A percentile compares a stretch with the other conserved stretches of the same genome.
phyloP scores from a whole-genome alignment of 2,329 filamentous ascomycete genomes.

The Beauveria sp. region DNA sequence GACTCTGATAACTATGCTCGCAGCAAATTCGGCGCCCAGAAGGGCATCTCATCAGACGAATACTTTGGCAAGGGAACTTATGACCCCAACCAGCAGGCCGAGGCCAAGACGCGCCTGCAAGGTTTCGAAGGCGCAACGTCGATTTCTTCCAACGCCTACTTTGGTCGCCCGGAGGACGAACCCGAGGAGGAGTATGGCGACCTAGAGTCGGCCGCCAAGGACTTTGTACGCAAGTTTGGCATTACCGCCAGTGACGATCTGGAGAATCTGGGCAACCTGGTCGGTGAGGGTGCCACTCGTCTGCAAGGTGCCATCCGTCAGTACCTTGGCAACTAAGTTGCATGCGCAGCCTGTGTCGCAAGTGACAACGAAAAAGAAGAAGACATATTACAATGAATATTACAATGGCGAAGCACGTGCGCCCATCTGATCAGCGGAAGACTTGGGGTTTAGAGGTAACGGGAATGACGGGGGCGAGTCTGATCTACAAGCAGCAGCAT shows the following conservation, averaged over 20 bases:
- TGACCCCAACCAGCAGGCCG: constrained; percentile 70
- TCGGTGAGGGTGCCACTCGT: constrained; percentile 78
- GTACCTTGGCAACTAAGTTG: constrained; percentile 50
- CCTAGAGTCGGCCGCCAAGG: constrained; percentile 86
- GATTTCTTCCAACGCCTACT: constrained; percentile 97
- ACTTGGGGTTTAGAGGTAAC: neutral
- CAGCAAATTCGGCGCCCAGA: constrained; percentile 83
- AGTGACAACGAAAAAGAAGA: neutral
- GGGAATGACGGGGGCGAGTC: neutral
- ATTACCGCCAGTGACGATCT: constrained; percentile 93
- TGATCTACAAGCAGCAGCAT: neutral
- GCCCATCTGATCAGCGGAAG: neutral
- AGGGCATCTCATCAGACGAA: constrained; percentile 95
- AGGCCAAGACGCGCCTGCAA: constrained; percentile 80
- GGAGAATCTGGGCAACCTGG: constrained; percentile 74
- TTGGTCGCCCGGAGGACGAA: constrained; percentile 85
- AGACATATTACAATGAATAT: neutral
- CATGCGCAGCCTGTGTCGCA: neutral
- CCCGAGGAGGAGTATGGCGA: constrained; percentile 77
- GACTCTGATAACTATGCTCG: constrained; percentile 80
- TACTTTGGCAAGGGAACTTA: constrained; percentile 90
- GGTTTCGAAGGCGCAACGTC: constrained; percentile 87
- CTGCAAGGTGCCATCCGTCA: constrained; percentile 68
- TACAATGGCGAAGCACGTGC: neutral
- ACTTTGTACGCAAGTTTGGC: constrained; percentile 91